A percentile compares a stretch with the other conserved stretches of the same genome.
Evolutionary conservation across 306 rosid genomes (phyloP).

Genomic region (Mucuna pruriens): DNA sequence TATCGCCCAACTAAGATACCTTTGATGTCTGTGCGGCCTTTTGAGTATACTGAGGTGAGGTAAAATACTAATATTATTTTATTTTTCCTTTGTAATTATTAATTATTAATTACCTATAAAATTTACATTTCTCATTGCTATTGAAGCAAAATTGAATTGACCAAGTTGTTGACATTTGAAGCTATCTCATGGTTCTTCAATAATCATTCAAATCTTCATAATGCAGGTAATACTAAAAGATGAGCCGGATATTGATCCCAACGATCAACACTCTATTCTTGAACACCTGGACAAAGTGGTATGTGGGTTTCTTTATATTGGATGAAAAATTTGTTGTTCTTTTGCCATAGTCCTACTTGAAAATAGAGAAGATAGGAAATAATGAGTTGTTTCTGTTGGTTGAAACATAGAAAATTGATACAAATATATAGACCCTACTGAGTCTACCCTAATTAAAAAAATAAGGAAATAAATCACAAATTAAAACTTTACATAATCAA

Average conservation of each 20-base stretch:
- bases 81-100: neutral
- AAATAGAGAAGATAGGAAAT: too few relatives aligned
- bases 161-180: slow-evolving; percentile 16
- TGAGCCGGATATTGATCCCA: slow-evolving; percentile 81
- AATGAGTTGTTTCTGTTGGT: too few relatives aligned
- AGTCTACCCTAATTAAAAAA: too few relatives aligned
- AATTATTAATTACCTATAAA: slow-evolving; percentile 6
- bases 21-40: slow-evolving; percentile 88
- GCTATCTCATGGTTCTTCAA: slow-evolving; percentile 36
- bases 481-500: too few relatives aligned
- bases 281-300: slow-evolving; percentile 95
- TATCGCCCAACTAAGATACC: slow-evolving; percentile 99
- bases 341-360: too few relatives aligned
- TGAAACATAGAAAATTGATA: too few relatives aligned
- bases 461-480: too few relatives aligned
- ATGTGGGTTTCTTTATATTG: slow-evolving; percentile 29
- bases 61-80: slow-evolving; percentile 31
- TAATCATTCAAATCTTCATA: slow-evolving; percentile 42
- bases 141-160: slow-evolving; percentile 21
- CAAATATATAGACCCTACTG: too few relatives aligned
- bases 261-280: slow-evolving; percentile 90
- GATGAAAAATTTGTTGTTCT: neutral
- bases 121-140: slow-evolving; percentile 4
- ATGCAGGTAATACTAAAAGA: slow-evolving; percentile 85
- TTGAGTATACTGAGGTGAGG: slow-evolving; percentile 89